Percentiles rank a stretch among this genome's conserved stretches.
Evolutionary conservation across 768 basidiomycete species (phyloP).

Genomic region (Leccinum boreale): DNA sequence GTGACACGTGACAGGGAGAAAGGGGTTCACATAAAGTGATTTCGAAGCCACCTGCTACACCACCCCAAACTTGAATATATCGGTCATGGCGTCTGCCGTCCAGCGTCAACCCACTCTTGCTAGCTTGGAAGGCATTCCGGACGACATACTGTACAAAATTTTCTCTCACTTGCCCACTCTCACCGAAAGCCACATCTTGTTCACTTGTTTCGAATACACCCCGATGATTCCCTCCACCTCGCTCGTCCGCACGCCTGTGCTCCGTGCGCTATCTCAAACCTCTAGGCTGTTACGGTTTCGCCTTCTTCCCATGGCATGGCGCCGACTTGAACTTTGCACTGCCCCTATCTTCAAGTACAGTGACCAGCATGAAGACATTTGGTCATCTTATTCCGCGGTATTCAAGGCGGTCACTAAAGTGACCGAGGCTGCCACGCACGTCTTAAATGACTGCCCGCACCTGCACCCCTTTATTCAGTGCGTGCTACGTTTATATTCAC

Average conservation of each 20-base stretch:
- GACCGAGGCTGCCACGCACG: background rate
- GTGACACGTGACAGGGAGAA: too few relatives aligned
- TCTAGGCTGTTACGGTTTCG: conserved; percentile 8
- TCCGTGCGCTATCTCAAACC: conserved; percentile 8
- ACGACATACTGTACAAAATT: conserved; percentile 11
- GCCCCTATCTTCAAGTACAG: background rate
- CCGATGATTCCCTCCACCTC: background rate
- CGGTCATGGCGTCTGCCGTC: background rate
- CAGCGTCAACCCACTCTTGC: background rate
- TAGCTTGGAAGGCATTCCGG: conserved; percentile 8
- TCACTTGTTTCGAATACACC: background rate
- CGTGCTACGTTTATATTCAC: background rate
- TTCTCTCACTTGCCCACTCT: conserved; percentile 9
- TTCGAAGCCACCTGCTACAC: background rate
- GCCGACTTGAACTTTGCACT: conserved; percentile 1
- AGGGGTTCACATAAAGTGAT: too few relatives aligned
- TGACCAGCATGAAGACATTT: background rate
- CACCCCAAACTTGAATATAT: background rate
- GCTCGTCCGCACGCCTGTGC: background rate
- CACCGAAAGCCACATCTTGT: background rate
- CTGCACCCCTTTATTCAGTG: conserved; percentile 5
- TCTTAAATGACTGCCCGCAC: conserved; percentile 1
- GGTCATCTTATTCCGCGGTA: background rate
- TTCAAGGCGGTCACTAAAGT: background rate
- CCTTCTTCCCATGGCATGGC: conserved; percentile 16